phyloP scores from a whole-genome alignment of 108 stramenopile genomes.

The Seminavis robusta region DNA sequence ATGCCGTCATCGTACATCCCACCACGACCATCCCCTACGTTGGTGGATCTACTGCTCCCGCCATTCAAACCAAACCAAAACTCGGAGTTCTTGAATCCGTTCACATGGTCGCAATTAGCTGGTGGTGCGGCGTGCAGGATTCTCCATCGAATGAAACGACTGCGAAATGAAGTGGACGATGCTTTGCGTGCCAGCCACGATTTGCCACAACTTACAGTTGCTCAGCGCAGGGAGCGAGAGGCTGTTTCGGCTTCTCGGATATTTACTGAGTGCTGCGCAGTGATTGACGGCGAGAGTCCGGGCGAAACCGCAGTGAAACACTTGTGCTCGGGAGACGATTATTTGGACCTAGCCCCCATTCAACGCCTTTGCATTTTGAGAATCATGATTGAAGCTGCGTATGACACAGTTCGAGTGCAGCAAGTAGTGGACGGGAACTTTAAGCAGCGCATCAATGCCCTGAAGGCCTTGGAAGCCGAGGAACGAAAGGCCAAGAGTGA shows the following conservation, averaged over 20 bases:
- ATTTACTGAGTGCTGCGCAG: conserved; percentile 62
- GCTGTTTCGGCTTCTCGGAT: conserved; percentile 42
- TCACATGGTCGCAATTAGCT: conserved; percentile 71
- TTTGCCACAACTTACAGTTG: conserved; percentile 55
- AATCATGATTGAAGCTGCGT: conserved; percentile 78
- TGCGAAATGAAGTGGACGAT: conserved; percentile 84
- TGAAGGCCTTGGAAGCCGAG: conserved; percentile 75
- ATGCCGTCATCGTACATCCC: conserved; percentile 54
- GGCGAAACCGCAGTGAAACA: conserved; percentile 47
- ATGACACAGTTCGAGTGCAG: conserved; percentile 65
- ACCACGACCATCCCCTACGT: conserved; percentile 61
- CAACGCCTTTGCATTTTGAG: conserved; percentile 70
- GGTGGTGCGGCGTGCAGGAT: conserved; percentile 70
- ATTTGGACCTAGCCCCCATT: conserved; percentile 50
- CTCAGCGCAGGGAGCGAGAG: conserved; percentile 70
- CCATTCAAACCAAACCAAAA: conserved; percentile 63
- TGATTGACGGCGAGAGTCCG: conserved; percentile 11
- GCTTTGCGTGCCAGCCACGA: conserved; percentile 59
- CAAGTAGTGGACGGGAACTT: conserved; percentile 76
- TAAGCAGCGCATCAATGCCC: conserved; percentile 71
- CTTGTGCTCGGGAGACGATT: conserved; percentile 62
- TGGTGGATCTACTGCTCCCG: conserved; percentile 80
- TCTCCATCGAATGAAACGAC: conserved; percentile 73
- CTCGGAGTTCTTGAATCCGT: conserved; percentile 52
- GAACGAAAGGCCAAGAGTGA: conserved; percentile 72